phyloP scores from a whole-genome alignment of 1,284 basidiomycete genomes.

The Ganoderma meredithae region DNA sequence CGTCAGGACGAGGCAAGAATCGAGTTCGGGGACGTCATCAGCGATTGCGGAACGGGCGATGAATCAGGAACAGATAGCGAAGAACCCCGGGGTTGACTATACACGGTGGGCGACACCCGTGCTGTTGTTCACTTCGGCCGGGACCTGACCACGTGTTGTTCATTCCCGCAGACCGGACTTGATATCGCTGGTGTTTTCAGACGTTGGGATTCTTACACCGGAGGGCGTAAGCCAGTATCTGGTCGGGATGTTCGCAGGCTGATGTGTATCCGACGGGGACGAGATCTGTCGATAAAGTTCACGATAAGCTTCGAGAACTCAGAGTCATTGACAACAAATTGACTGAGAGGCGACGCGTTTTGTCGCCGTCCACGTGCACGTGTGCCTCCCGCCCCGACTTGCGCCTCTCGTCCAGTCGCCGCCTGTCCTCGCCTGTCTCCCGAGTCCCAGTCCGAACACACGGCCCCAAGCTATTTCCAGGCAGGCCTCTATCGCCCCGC shows the following conservation, averaged over 20 bases:
- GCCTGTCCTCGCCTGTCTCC: not conserved
- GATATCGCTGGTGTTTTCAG: conserved; percentile 90
- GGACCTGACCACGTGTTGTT: conserved; percentile 20
- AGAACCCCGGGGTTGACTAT: conserved; percentile 85
- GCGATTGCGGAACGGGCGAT: conserved; percentile 50
- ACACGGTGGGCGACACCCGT: conserved; percentile 61
- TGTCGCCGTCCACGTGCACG: conserved; percentile 38
- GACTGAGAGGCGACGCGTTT: conserved; percentile 32
- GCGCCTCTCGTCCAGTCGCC: not conserved
- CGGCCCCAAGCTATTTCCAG: not conserved
- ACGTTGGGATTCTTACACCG: conserved; percentile 91
- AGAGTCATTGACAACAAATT: not conserved
- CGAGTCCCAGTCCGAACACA: not conserved
- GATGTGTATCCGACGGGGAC: conserved; percentile 35
- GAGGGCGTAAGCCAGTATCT: conserved; percentile 92
- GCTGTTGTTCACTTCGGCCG: conserved; percentile 10
- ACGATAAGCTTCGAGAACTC: conserved; percentile 46
- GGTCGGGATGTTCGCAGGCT: conserved; percentile 89
- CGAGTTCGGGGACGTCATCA: conserved; percentile 24
- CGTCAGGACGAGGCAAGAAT: conserved; percentile 25
- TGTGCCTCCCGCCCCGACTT: conserved; percentile 28
- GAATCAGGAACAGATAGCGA: conserved; percentile 76
- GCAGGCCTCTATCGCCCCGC: not conserved
- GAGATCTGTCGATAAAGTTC: conserved; percentile 46
- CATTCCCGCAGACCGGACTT: conserved; percentile 72